Evolutionary conservation across 1,139 yeast species (phyloP), one percentile per base, ranked within the genome.

Genomic region (Dujonia santamariae): DNA sequence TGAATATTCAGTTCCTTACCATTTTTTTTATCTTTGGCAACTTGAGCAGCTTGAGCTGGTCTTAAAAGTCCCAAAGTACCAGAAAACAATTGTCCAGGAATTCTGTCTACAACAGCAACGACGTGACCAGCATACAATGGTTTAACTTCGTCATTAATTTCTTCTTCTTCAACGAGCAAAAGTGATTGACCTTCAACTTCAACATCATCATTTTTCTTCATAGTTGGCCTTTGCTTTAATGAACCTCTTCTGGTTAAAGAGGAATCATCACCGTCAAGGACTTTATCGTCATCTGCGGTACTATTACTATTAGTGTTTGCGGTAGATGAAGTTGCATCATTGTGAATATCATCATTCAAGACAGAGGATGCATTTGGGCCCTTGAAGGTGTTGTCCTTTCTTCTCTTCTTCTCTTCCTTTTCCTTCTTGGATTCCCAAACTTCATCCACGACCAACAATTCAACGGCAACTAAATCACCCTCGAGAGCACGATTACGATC

Each of bases 81-180:
- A 19, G 92, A 78, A 55, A 92, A 92, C 44, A 90, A 71, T 59
- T 92, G 98, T 14, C 97, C 97, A 0, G 97, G 96, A 40, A 92
- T 88, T 57, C 98, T 83, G 56, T 92, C 98, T 48, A 92, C 85
- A 16, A 92, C 96, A 1, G 98, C 98, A 42, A 92, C 97, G 39
- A 92, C 96, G 54, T 92, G 98, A 24, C 98, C 98, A 2, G 98
- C 97, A 53, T 92, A 92, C 37, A 92, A 70, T 7, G 98, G 98
- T 57, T 86, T 90, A 46, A 81, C 78, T 32, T 86, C 96, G 55
- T 92, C 97, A 53, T 84, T 87, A 45, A 88, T 84, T 56, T 90
- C 97, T 53, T 92, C 97, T 56, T 92, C 98, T 61, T 92, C 98
- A 14, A 85, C 95, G 40, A 92, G 68, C 32, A 92, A 66, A 43